Evolutionary conservation across 2,329 filamentous ascomycete species (phyloP), one percentile per base, ranked within the genome.

Genomic region (Sporothrix pseudoabietina): DNA sequence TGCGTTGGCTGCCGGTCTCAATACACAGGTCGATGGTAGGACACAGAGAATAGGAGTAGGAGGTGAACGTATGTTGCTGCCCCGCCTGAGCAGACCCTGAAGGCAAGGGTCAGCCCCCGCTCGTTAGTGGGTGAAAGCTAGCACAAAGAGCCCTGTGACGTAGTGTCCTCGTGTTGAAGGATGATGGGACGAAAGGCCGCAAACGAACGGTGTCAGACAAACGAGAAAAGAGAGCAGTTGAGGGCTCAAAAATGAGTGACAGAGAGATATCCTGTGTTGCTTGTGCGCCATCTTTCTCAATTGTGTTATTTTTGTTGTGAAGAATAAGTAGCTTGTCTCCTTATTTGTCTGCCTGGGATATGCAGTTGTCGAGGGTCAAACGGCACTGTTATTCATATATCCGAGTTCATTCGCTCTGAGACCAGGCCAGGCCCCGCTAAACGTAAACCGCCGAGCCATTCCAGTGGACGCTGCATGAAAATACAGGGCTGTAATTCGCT

Each of bases 291-390:
- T n/a, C 12, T 22, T 26, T 66, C 32, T 66, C n/a, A 10, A 16
- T 30, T 30, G 2, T 49, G n/a, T n/a, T 35, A 12, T 26, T 12
- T 22, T 3, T n/a, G 2, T 32, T 19, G 41, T 4, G 41, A 2
- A 49, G 41, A 32, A 35, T 2, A 22, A 35, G 26, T 7, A 41
- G 30, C 4, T 8, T 8, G 10, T 19, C 22, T n/a, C 12, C 7
- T 35, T 52, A 69, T n/a, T 19, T n/a, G 49, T 55, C 49, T 69
- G 66, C 66, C 66, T 55, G 49, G 44, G 32, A 19, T 69, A 69
- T 69, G 66, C 66, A 55, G n/a, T n/a, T 69, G 32, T 41, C 19
- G 66, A 19, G 49, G 47, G 10, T 1, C 3, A 44, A 30, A 3
- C 19, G 16, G 30, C 65, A 19, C 6, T 1, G 6, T 9, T 69